Percentiles rank a stretch among this genome's conserved stretches.
These are phyloP conservation scores for Yarrowia sp. DNA, from an alignment of 805 yeast genomes.

Conservation along the genomic window DNA sequence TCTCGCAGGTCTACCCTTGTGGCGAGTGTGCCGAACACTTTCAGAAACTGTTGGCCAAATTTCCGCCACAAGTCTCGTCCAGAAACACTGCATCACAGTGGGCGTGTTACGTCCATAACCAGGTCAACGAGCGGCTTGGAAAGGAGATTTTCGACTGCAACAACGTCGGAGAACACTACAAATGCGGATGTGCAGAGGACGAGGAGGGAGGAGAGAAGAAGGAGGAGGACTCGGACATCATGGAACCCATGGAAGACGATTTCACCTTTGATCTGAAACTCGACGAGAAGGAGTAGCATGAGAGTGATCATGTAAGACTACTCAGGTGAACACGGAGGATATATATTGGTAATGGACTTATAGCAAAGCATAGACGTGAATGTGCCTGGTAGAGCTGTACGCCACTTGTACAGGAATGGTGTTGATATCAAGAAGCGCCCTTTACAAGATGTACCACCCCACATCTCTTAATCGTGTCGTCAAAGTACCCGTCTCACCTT, in stretches of 20 bases:
- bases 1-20: constrained; percentile 94
- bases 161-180: constrained; percentile 84
- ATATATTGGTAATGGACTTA: not conserved
- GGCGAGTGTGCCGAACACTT: constrained; percentile 92
- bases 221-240: constrained; percentile 44
- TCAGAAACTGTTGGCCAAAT: constrained; percentile 66
- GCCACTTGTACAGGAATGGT: no score
- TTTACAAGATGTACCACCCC: no score
- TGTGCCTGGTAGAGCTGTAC: no score
- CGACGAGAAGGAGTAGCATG: not conserved
- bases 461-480: no score
- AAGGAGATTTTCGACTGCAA: constrained; percentile 85
- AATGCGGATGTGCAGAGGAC: constrained; percentile 92
- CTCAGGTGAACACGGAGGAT: not conserved
- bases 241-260: constrained; percentile 36
- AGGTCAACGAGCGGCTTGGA: constrained; percentile 74
- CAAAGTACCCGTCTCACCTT: no score
- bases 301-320: not conserved
- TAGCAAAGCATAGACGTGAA: not conserved
- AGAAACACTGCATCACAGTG: constrained; percentile 86
- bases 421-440: no score
- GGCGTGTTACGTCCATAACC: constrained; percentile 94
- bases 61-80: constrained; percentile 83
- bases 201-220: constrained; percentile 56
- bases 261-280: not conserved